Evolutionary conservation across 805 yeast genomes (phyloP).

Genomic region (Cyberlindnera mississippiensis): DNA sequence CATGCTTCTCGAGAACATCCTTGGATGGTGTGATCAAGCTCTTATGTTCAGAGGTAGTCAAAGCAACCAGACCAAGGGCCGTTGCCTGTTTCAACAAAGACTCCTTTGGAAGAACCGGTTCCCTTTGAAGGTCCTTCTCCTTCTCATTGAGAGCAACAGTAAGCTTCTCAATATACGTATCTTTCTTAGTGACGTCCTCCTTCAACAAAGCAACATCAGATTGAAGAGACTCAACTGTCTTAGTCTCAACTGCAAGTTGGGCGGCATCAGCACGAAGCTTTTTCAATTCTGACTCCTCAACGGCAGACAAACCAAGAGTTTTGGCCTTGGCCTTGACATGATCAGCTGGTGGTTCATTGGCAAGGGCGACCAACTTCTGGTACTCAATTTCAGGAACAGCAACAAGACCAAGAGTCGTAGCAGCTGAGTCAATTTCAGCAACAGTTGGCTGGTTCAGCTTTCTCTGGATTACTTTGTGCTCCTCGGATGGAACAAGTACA

Average conservation of each 20-base stretch:
- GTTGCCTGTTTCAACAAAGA: slow-evolving; percentile 13
- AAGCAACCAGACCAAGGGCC: slow-evolving; percentile 14
- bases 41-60: slow-evolving; percentile 10
- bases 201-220: slow-evolving; percentile 5
- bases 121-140: slow-evolving; percentile 13
- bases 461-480: slow-evolving; percentile 14
- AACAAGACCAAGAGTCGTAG: slow-evolving; percentile 6
- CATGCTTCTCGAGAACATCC: slow-evolving; percentile 9
- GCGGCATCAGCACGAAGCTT: slow-evolving; percentile 2
- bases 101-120: slow-evolving; percentile 14
- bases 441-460: slow-evolving; percentile 16
- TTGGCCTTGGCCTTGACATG: slow-evolving; percentile 19
- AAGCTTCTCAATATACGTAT: slow-evolving; percentile 13
- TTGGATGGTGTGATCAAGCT: slow-evolving; percentile 10
- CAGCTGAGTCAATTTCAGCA: slow-evolving; percentile 12
- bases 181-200: slow-evolving; percentile 13
- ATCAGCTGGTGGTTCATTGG: slow-evolving; percentile 26
- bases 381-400: slow-evolving; percentile 10
- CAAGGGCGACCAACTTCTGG: slow-evolving; percentile 17
- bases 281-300: slow-evolving; percentile 6
- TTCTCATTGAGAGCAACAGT: slow-evolving; percentile 11
- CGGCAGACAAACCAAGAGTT: slow-evolving; percentile 20
- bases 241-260: slow-evolving; percentile 8
- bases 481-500: slow-evolving; percentile 9
- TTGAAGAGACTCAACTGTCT: slow-evolving; percentile 1